These are phyloP conservation scores for Bacidia gigantensis DNA, from an alignment of 495 filamentous ascomycete species.

Conservation along the genomic window DNA sequence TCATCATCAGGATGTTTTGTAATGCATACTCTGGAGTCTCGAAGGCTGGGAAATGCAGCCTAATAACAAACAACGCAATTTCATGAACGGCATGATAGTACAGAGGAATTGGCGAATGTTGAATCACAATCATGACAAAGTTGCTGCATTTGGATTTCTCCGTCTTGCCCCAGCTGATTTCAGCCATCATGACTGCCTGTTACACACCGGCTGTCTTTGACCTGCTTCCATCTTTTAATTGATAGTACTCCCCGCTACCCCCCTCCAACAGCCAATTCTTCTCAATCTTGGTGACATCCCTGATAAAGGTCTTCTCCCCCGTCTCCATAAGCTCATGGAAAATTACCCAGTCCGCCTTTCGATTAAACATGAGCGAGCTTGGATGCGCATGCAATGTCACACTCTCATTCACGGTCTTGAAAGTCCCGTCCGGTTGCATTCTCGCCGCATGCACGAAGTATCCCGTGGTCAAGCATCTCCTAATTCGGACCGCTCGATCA, in stretches of 20 bases:
- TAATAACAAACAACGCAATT: not conserved
- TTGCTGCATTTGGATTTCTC: too few relatives aligned
- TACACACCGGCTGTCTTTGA: too few relatives aligned
- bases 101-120: not conserved
- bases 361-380: slow-evolving; percentile 90
- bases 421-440: slow-evolving; percentile 91
- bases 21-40: not conserved
- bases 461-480: slow-evolving; percentile 75
- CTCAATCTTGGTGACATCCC: slow-evolving; percentile 84
- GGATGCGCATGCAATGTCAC: slow-evolving; percentile 75
- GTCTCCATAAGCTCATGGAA: slow-evolving; percentile 95
- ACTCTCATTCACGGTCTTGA: slow-evolving; percentile 64
- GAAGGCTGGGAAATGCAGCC: not conserved
- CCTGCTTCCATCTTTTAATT: slow-evolving; percentile 22
- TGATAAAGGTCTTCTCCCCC: slow-evolving; percentile 75
- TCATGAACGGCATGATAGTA: not conserved
- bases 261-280: slow-evolving; percentile 85
- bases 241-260: slow-evolving; percentile 66
- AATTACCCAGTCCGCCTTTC: slow-evolving; percentile 95
- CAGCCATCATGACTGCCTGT: too few relatives aligned
- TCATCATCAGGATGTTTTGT: not conserved
- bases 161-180: too few relatives aligned
- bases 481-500: slow-evolving; percentile 51
- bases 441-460: slow-evolving; percentile 92
- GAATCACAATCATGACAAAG: too few relatives aligned